Conservation (phyloP, 305 asterid genomes). For the Fraxinus ornus region DNA sequence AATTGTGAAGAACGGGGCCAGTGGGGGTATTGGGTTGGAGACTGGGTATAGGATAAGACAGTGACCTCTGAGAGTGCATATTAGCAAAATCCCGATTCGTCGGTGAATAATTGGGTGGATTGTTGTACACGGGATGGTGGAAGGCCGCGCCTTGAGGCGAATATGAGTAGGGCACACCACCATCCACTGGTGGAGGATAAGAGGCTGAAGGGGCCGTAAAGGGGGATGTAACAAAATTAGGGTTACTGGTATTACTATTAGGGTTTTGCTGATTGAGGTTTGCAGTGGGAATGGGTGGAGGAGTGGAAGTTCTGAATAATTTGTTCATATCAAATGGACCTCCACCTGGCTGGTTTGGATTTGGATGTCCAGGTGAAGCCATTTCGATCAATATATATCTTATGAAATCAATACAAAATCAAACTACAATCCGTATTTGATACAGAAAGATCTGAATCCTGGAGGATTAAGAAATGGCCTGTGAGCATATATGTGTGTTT, state of each 20-base stretch:
- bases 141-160: conserved; percentile 44
- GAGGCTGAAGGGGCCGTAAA: conserved; percentile 62
- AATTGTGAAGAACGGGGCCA: conserved; percentile 18
- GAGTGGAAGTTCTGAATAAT: conserved; percentile 55
- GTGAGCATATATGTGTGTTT: neutral
- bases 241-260: neutral
- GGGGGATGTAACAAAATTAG: conserved; percentile 1
- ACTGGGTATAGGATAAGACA: conserved; percentile 47
- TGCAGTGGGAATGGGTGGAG: conserved; percentile 7
- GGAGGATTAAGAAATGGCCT: neutral
- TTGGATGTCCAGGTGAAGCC: conserved; percentile 30
- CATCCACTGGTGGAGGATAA: conserved; percentile 63
- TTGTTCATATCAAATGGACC: conserved; percentile 65
- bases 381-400: conserved; percentile 49
- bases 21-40: conserved; percentile 36
- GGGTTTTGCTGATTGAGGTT: conserved; percentile 56
- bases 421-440: neutral
- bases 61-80: conserved; percentile 46
- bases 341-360: conserved; percentile 58
- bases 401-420: neutral
- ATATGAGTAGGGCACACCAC: conserved; percentile 44
- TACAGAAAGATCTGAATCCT: conserved; percentile 4
- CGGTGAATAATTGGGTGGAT: conserved; percentile 23
- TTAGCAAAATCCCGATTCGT: conserved; percentile 14
- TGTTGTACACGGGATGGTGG: conserved; percentile 33